Base-by-base conservation (phyloP, 495 filamentous ascomycete genomes). In the Cudoniella acicularis region DNA sequence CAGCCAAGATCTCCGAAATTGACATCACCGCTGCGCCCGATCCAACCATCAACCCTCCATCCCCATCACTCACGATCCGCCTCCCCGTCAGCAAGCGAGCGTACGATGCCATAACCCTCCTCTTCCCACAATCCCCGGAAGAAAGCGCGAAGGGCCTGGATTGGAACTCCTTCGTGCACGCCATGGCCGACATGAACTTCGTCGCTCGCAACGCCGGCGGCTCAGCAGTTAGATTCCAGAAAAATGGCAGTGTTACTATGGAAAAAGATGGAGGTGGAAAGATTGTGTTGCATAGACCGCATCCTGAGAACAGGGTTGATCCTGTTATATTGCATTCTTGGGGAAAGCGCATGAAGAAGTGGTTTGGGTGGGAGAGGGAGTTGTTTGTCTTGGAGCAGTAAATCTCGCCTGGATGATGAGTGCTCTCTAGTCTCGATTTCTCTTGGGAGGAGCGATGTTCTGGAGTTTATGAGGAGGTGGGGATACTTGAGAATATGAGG, bases 351-450 rank as follows among this genome's bases (percentile, higher is more conserved):
- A 45, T 55, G 52, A 10, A 13, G 9, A 55, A 26, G 22, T 46
- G 52, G 40, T 55, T 55, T 55, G 52, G 40, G 52, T 55, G 52
- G 52, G 10, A 54, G 16, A 27, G 1, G 2, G 51, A 42, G 22
- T 21, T 30, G 13, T 54, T 54, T 23, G 27, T 54, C 9, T n/a
- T n/a, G n/a, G 36, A 41, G 36, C 36, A 9, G 9, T 41, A 41
- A 41, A n/a, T n/a, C n/a, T n/a, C n/a, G n/a, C n/a, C n/a, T n/a
- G n/a, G n/a, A n/a, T n/a, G n/a, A n/a, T n/a, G n/a, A n/a, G n/a
- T n/a, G n/a, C n/a, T n/a, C n/a, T n/a, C n/a, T n/a, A n/a, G n/a
- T n/a, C n/a, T n/a, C n/a, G n/a, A n/a, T n/a, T n/a, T n/a, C n/a
- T n/a, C n/a, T n/a, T n/a, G n/a, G n/a, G n/a, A n/a, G n/a, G n/a